A percentile compares a stretch with the other conserved stretches of the same genome.
Conservation (phyloP, 371 early-diverging fungal species). For the Rhizopus microsporus region DNA sequence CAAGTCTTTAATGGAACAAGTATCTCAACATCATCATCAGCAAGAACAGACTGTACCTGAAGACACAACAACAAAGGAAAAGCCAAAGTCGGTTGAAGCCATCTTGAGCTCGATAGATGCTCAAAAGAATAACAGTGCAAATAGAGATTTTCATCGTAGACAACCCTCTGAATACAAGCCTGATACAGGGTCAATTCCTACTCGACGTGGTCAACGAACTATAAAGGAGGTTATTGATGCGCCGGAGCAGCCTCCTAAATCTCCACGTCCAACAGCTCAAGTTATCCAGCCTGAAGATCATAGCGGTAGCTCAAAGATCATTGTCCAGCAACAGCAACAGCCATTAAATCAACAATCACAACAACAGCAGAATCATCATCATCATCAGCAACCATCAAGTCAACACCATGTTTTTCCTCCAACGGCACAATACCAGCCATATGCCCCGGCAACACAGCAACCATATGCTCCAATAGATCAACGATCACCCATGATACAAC, state of each 20-base stretch:
- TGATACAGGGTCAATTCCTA: slow-evolving; percentile 22
- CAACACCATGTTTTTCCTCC: slow-evolving; percentile 4
- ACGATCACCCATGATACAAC: slow-evolving; percentile 26
- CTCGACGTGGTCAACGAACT: slow-evolving; percentile 1
- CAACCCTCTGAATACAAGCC: slow-evolving; percentile 27
- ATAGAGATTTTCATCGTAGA: not conserved
- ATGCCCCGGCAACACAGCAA: slow-evolving; percentile 4
- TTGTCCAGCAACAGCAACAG: slow-evolving; percentile 7
- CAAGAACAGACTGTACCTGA: slow-evolving; percentile 10
- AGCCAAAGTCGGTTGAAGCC: slow-evolving; percentile 13
- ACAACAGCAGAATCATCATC: slow-evolving; percentile 14
- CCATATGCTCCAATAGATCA: slow-evolving; percentile 1
- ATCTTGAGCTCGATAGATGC: not conserved
- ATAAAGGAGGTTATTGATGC: slow-evolving; percentile 6
- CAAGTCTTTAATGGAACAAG: slow-evolving; percentile 24
- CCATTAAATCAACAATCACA: slow-evolving; percentile 5
- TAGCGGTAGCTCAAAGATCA: slow-evolving; percentile 1
- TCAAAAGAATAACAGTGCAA: not conserved
- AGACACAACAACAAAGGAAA: slow-evolving; percentile 6
- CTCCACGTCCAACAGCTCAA: slow-evolving; percentile 27
- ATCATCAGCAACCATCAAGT: slow-evolving; percentile 11
- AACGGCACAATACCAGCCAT: slow-evolving; percentile 6
- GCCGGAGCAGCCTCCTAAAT: slow-evolving; percentile 23
- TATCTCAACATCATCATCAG: slow-evolving; percentile 3
- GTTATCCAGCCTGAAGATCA: not conserved